These are phyloP conservation scores for Pythium pectinolyticum DNA, from an alignment of 352 stramenopile genomes.

Conservation along the genomic window DNA sequence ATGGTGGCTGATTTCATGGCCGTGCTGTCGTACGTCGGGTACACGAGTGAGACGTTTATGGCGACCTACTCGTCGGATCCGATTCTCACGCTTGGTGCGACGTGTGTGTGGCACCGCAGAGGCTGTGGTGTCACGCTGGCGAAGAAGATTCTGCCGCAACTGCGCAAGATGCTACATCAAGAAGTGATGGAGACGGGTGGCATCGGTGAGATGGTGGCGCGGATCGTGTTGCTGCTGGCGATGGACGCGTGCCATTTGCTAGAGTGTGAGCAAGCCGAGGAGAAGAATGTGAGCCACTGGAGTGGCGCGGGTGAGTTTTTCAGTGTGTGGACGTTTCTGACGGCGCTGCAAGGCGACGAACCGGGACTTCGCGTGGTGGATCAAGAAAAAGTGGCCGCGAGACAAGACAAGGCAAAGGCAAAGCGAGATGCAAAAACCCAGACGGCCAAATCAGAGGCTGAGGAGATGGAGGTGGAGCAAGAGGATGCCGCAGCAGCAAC, in stretches of 20 bases:
- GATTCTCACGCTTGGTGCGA: slow-evolving; percentile 31
- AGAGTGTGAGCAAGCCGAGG: no score
- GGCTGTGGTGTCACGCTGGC: background rate
- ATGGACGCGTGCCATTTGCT: slow-evolving; percentile 16
- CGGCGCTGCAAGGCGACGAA: background rate
- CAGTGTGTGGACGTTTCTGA: slow-evolving; percentile 12
- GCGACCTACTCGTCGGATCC: slow-evolving; percentile 31
- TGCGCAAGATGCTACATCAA: background rate
- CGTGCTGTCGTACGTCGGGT: slow-evolving; percentile 22
- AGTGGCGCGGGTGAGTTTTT: background rate
- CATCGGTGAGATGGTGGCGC: slow-evolving; percentile 1
- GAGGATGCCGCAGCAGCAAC: no score
- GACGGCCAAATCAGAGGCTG: background rate
- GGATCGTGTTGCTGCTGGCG: slow-evolving; percentile 17
- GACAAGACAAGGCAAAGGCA: no score
- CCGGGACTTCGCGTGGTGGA: background rate
- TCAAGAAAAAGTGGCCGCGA: no score
- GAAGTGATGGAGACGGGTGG: slow-evolving; percentile 6
- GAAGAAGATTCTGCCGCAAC: slow-evolving; percentile 8
- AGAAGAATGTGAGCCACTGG: background rate
- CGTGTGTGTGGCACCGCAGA: slow-evolving; percentile 20
- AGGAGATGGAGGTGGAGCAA: no score
- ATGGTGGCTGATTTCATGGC: slow-evolving; percentile 34
- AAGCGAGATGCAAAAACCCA: no score
- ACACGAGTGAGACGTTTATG: slow-evolving; percentile 20